These are phyloP conservation scores for Trichoderma simmonsii DNA, from an alignment of 2,329 filamentous ascomycete species.

Conservation along the genomic window DNA sequence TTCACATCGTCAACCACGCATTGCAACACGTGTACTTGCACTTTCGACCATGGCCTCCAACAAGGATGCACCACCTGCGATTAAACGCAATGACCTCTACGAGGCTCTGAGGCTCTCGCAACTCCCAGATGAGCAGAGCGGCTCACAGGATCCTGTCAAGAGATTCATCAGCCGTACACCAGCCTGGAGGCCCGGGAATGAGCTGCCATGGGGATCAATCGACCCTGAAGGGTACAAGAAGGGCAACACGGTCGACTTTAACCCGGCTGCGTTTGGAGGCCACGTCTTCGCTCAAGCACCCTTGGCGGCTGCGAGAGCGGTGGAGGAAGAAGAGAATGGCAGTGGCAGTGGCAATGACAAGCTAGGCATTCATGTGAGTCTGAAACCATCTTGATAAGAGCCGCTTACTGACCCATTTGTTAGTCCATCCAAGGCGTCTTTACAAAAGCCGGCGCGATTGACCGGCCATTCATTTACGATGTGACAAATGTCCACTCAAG, in stretches of 20 bases:
- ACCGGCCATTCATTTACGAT: conserved; percentile 53
- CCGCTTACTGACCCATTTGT: no score
- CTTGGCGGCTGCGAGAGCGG: conserved; percentile 34
- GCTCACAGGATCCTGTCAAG: conserved; percentile 16
- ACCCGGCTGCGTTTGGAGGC: conserved; percentile 31
- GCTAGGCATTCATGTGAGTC: conserved; percentile 39
- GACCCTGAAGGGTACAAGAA: conserved; percentile 11
- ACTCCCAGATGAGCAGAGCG: conserved; percentile 22
- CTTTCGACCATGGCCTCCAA: background rate
- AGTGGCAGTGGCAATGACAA: conserved; percentile 18
- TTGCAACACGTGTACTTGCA: background rate
- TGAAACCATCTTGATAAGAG: background rate
- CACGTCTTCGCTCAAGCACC: conserved; percentile 39
- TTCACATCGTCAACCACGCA: background rate
- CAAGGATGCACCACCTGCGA: background rate
- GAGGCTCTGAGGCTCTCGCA: conserved; percentile 30
- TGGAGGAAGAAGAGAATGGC: conserved; percentile 27
- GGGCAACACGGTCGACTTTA: background rate
- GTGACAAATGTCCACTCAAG: conserved; percentile 44
- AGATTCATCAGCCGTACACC: conserved; percentile 33
- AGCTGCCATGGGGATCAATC: conserved; percentile 30
- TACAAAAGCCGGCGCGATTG: conserved; percentile 43
- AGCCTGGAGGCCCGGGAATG: conserved; percentile 33
- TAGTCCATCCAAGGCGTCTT: conserved; percentile 58
- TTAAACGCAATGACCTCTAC: conserved; percentile 28